A percentile compares a stretch with the other conserved stretches of the same genome.
Evolutionary conservation across 2,329 filamentous ascomycete genomes (phyloP).

Genomic region (Leptographium radiaticola): DNA sequence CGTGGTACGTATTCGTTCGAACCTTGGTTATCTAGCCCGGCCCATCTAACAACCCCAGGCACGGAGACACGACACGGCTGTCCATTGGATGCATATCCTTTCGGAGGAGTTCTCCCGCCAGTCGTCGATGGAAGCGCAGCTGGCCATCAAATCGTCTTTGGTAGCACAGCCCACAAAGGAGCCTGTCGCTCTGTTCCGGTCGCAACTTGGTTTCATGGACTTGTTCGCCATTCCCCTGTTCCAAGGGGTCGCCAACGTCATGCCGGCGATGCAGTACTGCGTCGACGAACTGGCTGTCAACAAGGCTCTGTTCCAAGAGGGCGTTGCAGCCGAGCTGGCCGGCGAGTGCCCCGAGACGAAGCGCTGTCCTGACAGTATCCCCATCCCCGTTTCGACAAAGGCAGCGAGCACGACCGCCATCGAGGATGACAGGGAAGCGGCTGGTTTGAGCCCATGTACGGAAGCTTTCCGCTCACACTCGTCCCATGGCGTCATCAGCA

Average conservation of each 20-base stretch:
- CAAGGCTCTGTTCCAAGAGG: constrained; percentile 57
- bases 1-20: constrained; percentile 52
- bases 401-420: constrained; percentile 17
- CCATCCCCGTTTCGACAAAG: constrained; percentile 32
- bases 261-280: constrained; percentile 74
- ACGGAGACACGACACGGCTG: constrained; percentile 67
- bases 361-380: constrained; percentile 25
- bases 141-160: constrained; percentile 77
- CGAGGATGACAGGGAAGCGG: constrained; percentile 5
- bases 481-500: neutral
- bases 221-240: constrained; percentile 90
- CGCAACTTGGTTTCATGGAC: constrained; percentile 93
- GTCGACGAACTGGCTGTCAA: constrained; percentile 72
- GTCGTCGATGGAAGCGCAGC: constrained; percentile 77
- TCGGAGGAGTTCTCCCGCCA: constrained; percentile 92
- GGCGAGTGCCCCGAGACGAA: constrained; percentile 27
- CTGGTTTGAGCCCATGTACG: constrained; percentile 2
- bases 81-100: constrained; percentile 85
- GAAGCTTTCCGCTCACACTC: no score
- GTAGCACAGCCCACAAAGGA: constrained; percentile 79
- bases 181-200: constrained; percentile 65
- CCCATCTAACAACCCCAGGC: constrained; percentile 38
- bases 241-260: constrained; percentile 70
- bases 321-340: constrained; percentile 50
- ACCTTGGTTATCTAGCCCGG: neutral